A percentile compares a stretch with the other conserved stretches of the same genome.
Evolutionary conservation across 1,284 basidiomycete genomes (phyloP).

Genomic region (Exsudoporus floridanus): DNA sequence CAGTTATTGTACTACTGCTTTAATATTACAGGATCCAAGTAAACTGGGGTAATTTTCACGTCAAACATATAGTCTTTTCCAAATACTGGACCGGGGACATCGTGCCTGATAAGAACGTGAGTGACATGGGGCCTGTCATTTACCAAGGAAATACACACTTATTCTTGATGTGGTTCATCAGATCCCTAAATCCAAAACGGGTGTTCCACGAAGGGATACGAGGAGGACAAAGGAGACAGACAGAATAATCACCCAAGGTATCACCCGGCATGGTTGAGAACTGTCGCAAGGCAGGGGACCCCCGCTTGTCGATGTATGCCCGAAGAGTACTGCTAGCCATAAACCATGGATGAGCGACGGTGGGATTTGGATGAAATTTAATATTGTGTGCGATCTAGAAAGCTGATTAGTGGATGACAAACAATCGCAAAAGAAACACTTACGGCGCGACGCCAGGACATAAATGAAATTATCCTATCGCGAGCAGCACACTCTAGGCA

Average conservation of each 20-base stretch:
- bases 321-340: background rate
- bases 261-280: conserved; percentile 1
- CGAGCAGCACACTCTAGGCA: conserved; percentile 20
- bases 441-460: conserved; percentile 30
- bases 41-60: conserved; percentile 24
- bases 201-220: conserved; percentile 32
- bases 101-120: conserved; percentile 17
- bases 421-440: background rate
- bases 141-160: conserved; percentile 15
- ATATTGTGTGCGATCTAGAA: conserved; percentile 24
- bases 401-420: background rate
- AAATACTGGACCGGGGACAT: conserved; percentile 19
- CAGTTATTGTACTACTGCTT: background rate
- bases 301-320: background rate
- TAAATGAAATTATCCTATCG: conserved; percentile 6
- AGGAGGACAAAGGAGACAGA: conserved; percentile 30
- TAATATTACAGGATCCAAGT: conserved; percentile 10
- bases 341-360: conserved; percentile 12
- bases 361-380: conserved; percentile 16
- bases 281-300: background rate
- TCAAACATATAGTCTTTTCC: conserved; percentile 24
- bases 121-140: background rate
- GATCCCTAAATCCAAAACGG: conserved; percentile 15
- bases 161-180: conserved; percentile 23
- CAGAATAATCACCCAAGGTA: conserved; percentile 17